Conservation (phyloP, 352 stramenopile genomes). For the Plasmopara viticola region DNA sequence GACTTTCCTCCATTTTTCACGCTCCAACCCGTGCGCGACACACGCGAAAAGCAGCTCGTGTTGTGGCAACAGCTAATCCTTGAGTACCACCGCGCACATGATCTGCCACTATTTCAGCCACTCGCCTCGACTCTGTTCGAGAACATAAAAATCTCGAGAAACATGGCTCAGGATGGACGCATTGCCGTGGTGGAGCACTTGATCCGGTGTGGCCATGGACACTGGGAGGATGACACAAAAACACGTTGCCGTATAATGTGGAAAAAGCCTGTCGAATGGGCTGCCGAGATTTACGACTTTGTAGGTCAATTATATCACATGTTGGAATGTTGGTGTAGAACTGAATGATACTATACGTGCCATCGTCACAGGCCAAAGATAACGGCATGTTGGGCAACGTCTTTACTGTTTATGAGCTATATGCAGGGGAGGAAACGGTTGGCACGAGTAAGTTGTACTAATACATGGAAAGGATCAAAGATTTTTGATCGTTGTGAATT, state of each 20-base stretch:
- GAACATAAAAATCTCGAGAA: constrained; percentile 80
- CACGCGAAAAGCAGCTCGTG: constrained; percentile 81
- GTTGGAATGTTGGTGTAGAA: constrained; percentile 8
- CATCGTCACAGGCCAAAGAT: constrained; percentile 46
- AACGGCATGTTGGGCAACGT: constrained; percentile 76
- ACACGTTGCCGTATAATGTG: constrained; percentile 82
- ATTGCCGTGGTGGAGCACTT: constrained; percentile 69
- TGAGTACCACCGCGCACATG: constrained; percentile 73
- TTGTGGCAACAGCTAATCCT: constrained; percentile 83
- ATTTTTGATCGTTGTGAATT: constrained; percentile 2
- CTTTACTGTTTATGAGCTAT: constrained; percentile 82
- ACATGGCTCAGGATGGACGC: constrained; percentile 63
- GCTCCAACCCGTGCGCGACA: constrained; percentile 76
- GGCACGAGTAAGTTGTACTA: constrained; percentile 46
- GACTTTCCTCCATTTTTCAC: constrained; percentile 86
- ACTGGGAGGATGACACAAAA: constrained; percentile 75
- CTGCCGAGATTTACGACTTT: constrained; percentile 81
- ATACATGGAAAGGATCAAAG: background rate
- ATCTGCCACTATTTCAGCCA: constrained; percentile 65
- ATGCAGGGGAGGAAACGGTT: constrained; percentile 75
- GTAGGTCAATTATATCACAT: constrained; percentile 28
- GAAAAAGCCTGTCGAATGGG: constrained; percentile 79
- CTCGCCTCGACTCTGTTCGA: constrained; percentile 66
- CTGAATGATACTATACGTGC: background rate
- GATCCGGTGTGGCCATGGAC: constrained; percentile 65